Percentiles rank a stretch among this genome's conserved stretches.
Conservation (phyloP, 2,329 filamentous ascomycete genomes). For the Calonectria pseudoturangicola region DNA sequence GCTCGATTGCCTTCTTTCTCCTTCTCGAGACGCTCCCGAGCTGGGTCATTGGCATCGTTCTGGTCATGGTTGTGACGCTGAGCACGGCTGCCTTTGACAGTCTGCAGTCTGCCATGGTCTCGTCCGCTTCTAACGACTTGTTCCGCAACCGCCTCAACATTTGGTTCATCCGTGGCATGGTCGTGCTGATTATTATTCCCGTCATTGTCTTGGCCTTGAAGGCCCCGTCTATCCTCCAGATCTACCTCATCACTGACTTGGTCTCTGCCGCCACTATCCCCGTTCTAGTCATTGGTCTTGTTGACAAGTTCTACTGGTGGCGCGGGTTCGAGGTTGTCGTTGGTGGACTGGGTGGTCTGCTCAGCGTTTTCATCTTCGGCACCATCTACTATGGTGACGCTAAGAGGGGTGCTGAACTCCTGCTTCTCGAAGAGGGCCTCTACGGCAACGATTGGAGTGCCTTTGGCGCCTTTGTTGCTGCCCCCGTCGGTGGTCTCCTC, state of each 20-base stretch:
- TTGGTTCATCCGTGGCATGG: conserved; percentile 81
- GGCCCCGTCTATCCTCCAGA: conserved; percentile 84
- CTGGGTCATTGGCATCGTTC: conserved; percentile 88
- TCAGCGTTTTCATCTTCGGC: conserved; percentile 89
- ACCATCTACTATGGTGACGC: conserved; percentile 84
- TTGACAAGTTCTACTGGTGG: conserved; percentile 83
- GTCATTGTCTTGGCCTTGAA: conserved; percentile 84
- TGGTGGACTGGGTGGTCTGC: conserved; percentile 84
- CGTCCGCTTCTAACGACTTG: conserved; percentile 88
- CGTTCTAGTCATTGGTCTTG: conserved; percentile 83
- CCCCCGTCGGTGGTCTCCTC: conserved; percentile 83
- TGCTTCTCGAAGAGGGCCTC: conserved; percentile 83
- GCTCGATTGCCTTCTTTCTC: conserved; percentile 84
- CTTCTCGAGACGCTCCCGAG: conserved; percentile 82
- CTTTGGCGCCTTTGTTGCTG: conserved; percentile 89
- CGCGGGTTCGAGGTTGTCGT: conserved; percentile 87
- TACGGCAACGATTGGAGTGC: conserved; percentile 87
- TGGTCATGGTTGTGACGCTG: conserved; percentile 87
- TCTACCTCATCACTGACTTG: conserved; percentile 88
- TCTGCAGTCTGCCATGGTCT: conserved; percentile 89
- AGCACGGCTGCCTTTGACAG: conserved; percentile 88
- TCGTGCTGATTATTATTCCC: conserved; percentile 84
- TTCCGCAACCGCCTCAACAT: conserved; percentile 88
- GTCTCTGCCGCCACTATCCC: conserved; percentile 86
- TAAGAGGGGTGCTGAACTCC: conserved; percentile 77